phyloP scores from a whole-genome alignment of 495 filamentous ascomycete species.

The Corynascus novoguineensis region DNA sequence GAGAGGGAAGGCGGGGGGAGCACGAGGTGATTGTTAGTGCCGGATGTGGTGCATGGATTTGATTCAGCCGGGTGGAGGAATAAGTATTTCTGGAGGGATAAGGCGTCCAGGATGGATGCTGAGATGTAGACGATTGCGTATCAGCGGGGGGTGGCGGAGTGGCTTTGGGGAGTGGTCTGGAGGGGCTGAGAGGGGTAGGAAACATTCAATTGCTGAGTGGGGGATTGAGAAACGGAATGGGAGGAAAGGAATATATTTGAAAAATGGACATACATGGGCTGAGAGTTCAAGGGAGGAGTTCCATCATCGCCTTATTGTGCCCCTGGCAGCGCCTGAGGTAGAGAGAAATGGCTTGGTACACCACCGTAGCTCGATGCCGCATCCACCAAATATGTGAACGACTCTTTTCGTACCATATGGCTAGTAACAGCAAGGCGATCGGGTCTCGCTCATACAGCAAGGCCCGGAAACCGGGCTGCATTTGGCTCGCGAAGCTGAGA shows the following conservation, averaged over 20 bases:
- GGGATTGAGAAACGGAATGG: too few species aligned
- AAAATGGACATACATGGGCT: not conserved
- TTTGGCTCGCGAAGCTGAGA: not conserved
- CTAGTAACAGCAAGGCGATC: not conserved
- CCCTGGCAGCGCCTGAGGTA: not conserved
- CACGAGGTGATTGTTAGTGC: conserved; percentile 36
- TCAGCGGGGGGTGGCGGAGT: conserved; percentile 32
- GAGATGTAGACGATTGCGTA: conserved; percentile 35
- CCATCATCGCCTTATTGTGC: not conserved
- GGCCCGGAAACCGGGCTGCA: not conserved
- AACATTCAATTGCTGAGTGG: not conserved
- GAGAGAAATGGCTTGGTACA: not conserved
- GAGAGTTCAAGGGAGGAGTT: not conserved
- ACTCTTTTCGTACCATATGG: not conserved
- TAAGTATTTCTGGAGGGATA: conserved; percentile 22
- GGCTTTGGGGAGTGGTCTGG: conserved; percentile 25
- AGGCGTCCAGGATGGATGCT: conserved; percentile 29
- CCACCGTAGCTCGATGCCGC: not conserved
- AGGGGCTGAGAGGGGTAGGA: not conserved
- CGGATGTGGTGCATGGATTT: conserved; percentile 37
- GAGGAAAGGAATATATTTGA: not conserved
- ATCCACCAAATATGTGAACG: not conserved
- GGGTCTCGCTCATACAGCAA: not conserved
- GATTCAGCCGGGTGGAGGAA: conserved; percentile 25
- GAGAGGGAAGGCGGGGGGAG: conserved; percentile 12